phyloP scores from a whole-genome alignment of 2,329 filamentous ascomycete species.

The Ophiostoma ulmi region DNA sequence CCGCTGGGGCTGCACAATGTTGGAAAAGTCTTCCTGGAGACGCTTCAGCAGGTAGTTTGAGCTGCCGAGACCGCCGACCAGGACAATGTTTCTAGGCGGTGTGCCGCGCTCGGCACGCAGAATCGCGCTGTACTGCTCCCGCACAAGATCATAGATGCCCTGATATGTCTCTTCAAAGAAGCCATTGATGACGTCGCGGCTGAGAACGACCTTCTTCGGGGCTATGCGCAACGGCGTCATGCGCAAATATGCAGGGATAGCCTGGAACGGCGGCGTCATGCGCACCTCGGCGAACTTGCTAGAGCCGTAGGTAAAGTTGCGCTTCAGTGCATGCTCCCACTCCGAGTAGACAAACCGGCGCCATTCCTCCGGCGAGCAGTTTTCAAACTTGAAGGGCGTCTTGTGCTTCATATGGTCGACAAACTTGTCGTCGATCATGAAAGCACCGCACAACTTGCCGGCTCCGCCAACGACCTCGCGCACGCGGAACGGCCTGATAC shows the following conservation, averaged over 20 bases:
- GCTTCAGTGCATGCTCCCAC: slow-evolving; percentile 37
- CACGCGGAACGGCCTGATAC: slow-evolving; percentile 37
- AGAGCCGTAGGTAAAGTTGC: slow-evolving; percentile 31
- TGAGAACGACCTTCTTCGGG: neutral
- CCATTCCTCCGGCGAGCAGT: slow-evolving; percentile 39
- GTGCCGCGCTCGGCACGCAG: slow-evolving; percentile 19
- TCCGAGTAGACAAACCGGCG: slow-evolving; percentile 42
- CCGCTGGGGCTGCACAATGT: slow-evolving; percentile 45
- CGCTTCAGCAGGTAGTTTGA: slow-evolving; percentile 42
- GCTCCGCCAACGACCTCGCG: slow-evolving; percentile 46
- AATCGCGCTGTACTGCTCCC: slow-evolving; percentile 19
- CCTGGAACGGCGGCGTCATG: neutral
- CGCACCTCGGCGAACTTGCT: slow-evolving; percentile 4
- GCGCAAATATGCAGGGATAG: neutral
- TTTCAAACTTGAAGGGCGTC: slow-evolving; percentile 42
- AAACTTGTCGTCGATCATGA: slow-evolving; percentile 47
- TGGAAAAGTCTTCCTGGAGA: slow-evolving; percentile 35
- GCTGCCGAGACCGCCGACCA: slow-evolving; percentile 48
- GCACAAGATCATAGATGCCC: slow-evolving; percentile 42
- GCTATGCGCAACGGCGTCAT: neutral
- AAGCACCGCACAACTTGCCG: slow-evolving; percentile 47
- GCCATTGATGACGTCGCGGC: slow-evolving; percentile 32
- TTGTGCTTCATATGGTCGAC: slow-evolving; percentile 41
- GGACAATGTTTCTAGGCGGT: slow-evolving; percentile 37
- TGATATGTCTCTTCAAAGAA: slow-evolving; percentile 37